phyloP scores from a whole-genome alignment of 1,284 basidiomycete species.

The Exsudoporus floridanus region DNA sequence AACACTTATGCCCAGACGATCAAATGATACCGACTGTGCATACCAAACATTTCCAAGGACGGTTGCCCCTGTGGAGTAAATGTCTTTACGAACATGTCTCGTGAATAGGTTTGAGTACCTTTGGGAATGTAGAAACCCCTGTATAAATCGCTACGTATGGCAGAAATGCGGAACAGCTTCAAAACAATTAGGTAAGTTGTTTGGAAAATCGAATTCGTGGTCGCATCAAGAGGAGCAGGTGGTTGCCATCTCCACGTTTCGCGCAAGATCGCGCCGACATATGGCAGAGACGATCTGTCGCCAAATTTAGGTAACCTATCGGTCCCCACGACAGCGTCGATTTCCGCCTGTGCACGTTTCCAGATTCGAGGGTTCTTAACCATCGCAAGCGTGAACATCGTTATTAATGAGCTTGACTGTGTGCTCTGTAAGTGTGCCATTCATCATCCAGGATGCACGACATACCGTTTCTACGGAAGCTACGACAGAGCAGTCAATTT shows the following conservation, averaged over 20 bases:
- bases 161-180: conserved; percentile 21
- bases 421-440: not conserved
- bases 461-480: conserved; percentile 26
- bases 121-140: conserved; percentile 30
- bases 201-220: not conserved
- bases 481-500: not conserved
- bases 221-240: conserved; percentile 24
- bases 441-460: not conserved
- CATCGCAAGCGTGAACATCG: conserved; percentile 39
- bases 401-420: conserved; percentile 15
- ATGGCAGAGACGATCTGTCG: conserved; percentile 40
- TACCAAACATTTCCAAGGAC: conserved; percentile 29
- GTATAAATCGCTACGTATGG: conserved; percentile 23
- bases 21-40: not conserved
- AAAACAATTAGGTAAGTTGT: not conserved
- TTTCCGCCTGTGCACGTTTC: conserved; percentile 39
- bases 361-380: conserved; percentile 35
- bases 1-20: not conserved
- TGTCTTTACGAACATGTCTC: not conserved
- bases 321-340: conserved; percentile 39
- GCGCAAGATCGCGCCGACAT: conserved; percentile 41
- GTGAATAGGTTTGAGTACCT: conserved; percentile 10
- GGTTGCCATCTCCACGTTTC: conserved; percentile 38
- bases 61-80: conserved; percentile 9
- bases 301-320: conserved; percentile 41